Conservation (phyloP, 257 asterid species). For the Plantago elongata region DNA sequence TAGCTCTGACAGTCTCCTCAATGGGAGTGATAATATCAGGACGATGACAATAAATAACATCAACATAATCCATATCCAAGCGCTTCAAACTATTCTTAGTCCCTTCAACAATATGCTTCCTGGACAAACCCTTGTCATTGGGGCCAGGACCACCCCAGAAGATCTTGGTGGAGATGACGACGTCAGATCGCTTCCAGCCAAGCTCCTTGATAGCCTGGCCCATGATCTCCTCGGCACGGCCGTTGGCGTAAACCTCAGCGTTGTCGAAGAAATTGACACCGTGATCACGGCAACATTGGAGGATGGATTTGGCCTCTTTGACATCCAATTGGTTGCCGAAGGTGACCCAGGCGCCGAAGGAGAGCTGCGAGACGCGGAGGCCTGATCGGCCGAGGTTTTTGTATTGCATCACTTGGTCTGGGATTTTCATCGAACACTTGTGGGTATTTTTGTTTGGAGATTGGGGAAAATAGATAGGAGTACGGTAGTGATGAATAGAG, state of each 20-base stretch:
- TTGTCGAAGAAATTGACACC: constrained; percentile 97
- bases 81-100: constrained; percentile 69
- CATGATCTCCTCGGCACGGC: constrained; percentile 97
- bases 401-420: constrained; percentile 72
- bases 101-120: constrained; percentile 89
- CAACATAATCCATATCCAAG: constrained; percentile 89
- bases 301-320: constrained; percentile 85
- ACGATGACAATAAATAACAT: constrained; percentile 74
- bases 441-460: too few relatives aligned
- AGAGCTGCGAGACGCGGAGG: constrained; percentile 86
- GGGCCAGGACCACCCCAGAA: constrained; percentile 99
- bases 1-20: constrained; percentile 96
- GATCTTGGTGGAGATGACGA: constrained; percentile 88
- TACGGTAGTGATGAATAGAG: too few relatives aligned
- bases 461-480: too few relatives aligned
- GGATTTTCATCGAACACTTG: constrained; percentile 31
- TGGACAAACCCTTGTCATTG: constrained; percentile 85
- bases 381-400: constrained; percentile 90
- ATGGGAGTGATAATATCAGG: constrained; percentile 79
- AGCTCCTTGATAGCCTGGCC: constrained; percentile 95
- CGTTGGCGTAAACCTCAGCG: constrained; percentile 98
- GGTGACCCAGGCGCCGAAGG: constrained; percentile 94
- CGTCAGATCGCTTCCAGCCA: constrained; percentile 90
- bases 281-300: constrained; percentile 86
- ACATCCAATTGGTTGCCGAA: constrained; percentile 97